These are phyloP conservation scores for Scutellaria minor DNA, from an alignment of 257 asterid genomes.

Conservation along the genomic window DNA sequence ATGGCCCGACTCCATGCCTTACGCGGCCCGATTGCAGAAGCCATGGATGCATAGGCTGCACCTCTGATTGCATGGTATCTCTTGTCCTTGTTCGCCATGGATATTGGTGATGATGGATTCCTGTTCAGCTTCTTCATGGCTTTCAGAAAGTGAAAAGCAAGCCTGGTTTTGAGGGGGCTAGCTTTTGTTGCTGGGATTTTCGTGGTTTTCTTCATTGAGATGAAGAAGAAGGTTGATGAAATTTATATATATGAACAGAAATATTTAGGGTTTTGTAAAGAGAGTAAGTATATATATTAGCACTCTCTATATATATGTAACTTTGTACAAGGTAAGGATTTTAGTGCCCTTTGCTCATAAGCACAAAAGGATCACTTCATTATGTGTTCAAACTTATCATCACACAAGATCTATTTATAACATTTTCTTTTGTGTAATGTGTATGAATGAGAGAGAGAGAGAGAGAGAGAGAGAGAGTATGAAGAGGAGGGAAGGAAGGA, in stretches of 20 bases:
- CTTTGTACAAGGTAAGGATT: too few species aligned
- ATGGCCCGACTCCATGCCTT: constrained; percentile 77
- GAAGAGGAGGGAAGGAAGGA: neutral
- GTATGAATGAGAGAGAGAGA: neutral
- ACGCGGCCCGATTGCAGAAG: constrained; percentile 62
- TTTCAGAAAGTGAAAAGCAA: constrained; percentile 56
- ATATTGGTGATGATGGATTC: neutral
- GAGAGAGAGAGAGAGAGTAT: constrained; percentile 21
- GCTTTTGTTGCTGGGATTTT: constrained; percentile 26
- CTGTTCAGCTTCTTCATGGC: constrained; percentile 52
- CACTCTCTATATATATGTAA: too few species aligned
- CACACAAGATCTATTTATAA: neutral
- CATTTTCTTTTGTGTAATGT: neutral
- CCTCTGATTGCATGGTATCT: constrained; percentile 49
- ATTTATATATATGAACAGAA: neutral
- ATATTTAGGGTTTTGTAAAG: neutral
- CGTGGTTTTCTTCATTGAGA: constrained; percentile 13
- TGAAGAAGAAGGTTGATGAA: too few species aligned
- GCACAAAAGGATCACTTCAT: neutral
- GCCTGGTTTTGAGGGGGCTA: constrained; percentile 49
- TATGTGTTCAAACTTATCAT: neutral
- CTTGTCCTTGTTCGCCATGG: constrained; percentile 25
- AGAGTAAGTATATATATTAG: too few species aligned
- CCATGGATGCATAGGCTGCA: constrained; percentile 76
- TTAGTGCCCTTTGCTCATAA: neutral